These are phyloP conservation scores for Teratosphaeria gauchensis DNA, from an alignment of 2,329 filamentous ascomycete genomes.

Conservation along the genomic window DNA sequence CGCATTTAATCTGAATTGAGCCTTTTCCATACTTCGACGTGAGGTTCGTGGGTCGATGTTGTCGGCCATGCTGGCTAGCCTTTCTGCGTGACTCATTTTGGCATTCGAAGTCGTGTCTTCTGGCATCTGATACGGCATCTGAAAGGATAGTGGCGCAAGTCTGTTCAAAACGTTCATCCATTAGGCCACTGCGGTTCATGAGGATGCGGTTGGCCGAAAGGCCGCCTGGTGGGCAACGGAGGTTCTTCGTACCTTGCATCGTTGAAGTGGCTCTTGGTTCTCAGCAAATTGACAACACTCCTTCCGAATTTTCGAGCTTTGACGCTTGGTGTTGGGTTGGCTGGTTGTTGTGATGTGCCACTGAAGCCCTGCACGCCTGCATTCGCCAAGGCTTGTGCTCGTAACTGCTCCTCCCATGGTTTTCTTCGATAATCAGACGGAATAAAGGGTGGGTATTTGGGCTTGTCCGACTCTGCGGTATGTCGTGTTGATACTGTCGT, in stretches of 20 bases:
- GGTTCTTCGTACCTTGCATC: slow-evolving; percentile 7
- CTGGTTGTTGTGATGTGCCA: slow-evolving; percentile 6
- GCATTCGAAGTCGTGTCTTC: neutral
- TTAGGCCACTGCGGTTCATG: neutral
- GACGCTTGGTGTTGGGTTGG: slow-evolving; percentile 21
- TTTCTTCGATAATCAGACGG: slow-evolving; percentile 23
- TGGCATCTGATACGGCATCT: neutral
- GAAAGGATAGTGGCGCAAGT: neutral
- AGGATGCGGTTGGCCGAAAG: neutral
- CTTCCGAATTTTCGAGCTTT: slow-evolving; percentile 25
- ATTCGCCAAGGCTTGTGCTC: slow-evolving; percentile 12
- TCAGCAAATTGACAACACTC: slow-evolving; percentile 24
- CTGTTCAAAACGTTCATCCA: neutral
- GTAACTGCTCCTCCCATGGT: slow-evolving; percentile 25
- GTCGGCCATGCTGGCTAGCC: neutral
- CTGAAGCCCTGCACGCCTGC: slow-evolving; percentile 18
- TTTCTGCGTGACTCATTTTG: neutral
- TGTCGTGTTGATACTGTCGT: neutral
- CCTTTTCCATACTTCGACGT: slow-evolving; percentile 6
- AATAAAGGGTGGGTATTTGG: slow-evolving; percentile 19
- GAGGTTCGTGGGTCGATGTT: neutral
- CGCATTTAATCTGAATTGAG: slow-evolving; percentile 6
- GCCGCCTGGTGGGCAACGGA: neutral
- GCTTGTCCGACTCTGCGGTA: slow-evolving; percentile 7
- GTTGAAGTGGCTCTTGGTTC: slow-evolving; percentile 18